Base-by-base conservation (phyloP, 345 rosid species). In the Eucalyptus melliodora region DNA sequence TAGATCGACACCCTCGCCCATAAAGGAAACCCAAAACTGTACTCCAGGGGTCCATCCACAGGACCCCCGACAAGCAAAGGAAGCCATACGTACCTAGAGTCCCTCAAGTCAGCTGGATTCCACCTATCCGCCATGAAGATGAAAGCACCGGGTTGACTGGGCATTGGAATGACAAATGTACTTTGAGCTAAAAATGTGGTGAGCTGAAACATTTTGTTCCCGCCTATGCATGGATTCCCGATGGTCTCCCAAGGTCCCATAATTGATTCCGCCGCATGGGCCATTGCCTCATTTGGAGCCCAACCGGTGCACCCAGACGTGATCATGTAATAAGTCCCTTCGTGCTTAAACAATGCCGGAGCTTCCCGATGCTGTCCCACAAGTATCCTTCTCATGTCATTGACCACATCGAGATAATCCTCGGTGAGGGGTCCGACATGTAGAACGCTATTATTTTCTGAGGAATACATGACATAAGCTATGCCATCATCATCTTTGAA, bases 231-330 rank as follows among this genome's bases (percentile, higher is more conserved):
- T 4, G 99, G 99, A 90, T 96, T 97, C 88, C 99, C 99, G 87
- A 98, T 27, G 47, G 94, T 96, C 95, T 98, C 99, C 99, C 99
- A 98, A 8, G 96, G 96, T 24, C 99, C 99, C 98, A 95, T 95
- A n/a, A 97, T 90, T 11, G 96, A 95, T 56, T 95, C 97, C 9
- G 98, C 96, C 9, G 96, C 97, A 89, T 98, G 98, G 37, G 94
- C 96, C 60, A 95, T 59, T 3, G 99, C 99, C 92, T 97, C 98
- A 19, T 98, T 98, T 44, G 99, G 98, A n/a, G 98, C 99, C 99
- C 99, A 98, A 59, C 99, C 96, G 11, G 97, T 92, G 91, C 99
- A 98, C 51, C 99, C 97, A 8, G 99, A 98, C 30, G 96, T 96
- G 87, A 97, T 91, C 99, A 97, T 97, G 94, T 98, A 98, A 77